phyloP scores from a whole-genome alignment of 2,329 filamentous ascomycete genomes.

The Xylaria hypoxylon region DNA sequence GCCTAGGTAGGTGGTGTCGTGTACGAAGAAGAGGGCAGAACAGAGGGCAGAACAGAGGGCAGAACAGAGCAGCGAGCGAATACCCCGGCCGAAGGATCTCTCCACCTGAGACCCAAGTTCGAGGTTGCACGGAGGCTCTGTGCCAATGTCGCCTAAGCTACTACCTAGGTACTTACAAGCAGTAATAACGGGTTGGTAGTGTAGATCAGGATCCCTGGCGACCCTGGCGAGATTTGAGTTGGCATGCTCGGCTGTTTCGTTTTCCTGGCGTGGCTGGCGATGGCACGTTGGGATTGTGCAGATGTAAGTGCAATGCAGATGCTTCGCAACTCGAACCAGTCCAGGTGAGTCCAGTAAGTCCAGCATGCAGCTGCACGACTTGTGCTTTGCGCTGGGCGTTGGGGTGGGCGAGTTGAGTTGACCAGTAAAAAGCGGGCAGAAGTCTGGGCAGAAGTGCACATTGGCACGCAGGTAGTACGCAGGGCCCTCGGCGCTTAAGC shows the following conservation, averaged over 20 bases:
- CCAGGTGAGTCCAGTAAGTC: background rate
- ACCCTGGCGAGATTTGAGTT: slow-evolving; percentile 28
- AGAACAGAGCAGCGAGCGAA: background rate
- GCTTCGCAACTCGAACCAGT: slow-evolving; percentile 43
- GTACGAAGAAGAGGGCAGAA: slow-evolving; percentile 2
- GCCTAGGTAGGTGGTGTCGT: background rate
- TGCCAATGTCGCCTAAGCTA: slow-evolving; percentile 38
- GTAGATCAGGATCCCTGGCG: slow-evolving; percentile 25
- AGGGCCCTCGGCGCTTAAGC: slow-evolving; percentile 67
- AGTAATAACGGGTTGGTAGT: slow-evolving; percentile 29
- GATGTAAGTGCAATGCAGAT: slow-evolving; percentile 38
- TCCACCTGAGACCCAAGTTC: slow-evolving; percentile 21
- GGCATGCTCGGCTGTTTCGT: slow-evolving; percentile 35
- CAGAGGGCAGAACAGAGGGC: no score
- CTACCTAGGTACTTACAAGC: no score
- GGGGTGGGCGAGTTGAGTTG: slow-evolving; percentile 41
- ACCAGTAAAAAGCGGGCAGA: slow-evolving; percentile 43
- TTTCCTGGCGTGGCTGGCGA: slow-evolving; percentile 29
- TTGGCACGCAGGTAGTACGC: slow-evolving; percentile 57
- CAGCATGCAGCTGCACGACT: slow-evolving; percentile 55
- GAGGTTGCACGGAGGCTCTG: slow-evolving; percentile 50
- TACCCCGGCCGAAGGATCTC: slow-evolving; percentile 22
- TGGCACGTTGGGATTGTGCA: slow-evolving; percentile 33
- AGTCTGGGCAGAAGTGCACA: slow-evolving; percentile 41
- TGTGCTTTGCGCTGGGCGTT: slow-evolving; percentile 39